Base-by-base conservation (phyloP, 345 rosid species). In the Physaria fendleri region DNA sequence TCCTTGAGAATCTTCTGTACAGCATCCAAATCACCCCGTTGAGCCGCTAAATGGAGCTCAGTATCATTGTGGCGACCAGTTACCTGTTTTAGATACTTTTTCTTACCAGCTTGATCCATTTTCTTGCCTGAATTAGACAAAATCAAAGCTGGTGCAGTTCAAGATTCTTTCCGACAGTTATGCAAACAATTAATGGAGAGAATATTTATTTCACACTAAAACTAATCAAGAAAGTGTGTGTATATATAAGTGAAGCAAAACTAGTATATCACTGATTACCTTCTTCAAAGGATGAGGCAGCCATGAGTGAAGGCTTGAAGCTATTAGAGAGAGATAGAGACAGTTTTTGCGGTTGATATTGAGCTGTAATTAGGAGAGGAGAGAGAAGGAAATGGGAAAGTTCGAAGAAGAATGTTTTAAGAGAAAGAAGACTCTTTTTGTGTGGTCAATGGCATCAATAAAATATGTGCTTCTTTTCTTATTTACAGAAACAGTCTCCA, bases 81-180 rank as follows among this genome's bases (percentile, higher is more conserved):
- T 33, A 91, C 96, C 70, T 91, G 98, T 74, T 91, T 91, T n/a
- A 91, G 92, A 63, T 87, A 85, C 86, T 85, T 93, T 69, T 87
- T 87, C 69, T 76, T 93, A 3, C 83, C 86, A 1, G 92, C 97
- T 65, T 89, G 97, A 57, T 93, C 99, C n/a, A 93, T 92, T 28
- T 77, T 72, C 65, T 87, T 90, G 52, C 96, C 96, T 0, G 97
- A 89, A 42, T 81, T 84, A 32, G 88, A 81, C 27, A 88, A 66
- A 40, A 83, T 87, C 56, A 87, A 73, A 62, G 96, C 98, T 1
- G 98, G 96, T 7, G 97, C 85, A 5, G 82, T 66, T 46, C 50
- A 44, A 46, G 44, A 42, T 54, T 45, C 71, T 55, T 33, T 43
- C 58, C 61, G 66, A 40, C 64, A 65, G 46, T 57, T 13, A 42